phyloP scores from a whole-genome alignment of 768 basidiomycete species.

The Hypholoma sublateritium region DNA sequence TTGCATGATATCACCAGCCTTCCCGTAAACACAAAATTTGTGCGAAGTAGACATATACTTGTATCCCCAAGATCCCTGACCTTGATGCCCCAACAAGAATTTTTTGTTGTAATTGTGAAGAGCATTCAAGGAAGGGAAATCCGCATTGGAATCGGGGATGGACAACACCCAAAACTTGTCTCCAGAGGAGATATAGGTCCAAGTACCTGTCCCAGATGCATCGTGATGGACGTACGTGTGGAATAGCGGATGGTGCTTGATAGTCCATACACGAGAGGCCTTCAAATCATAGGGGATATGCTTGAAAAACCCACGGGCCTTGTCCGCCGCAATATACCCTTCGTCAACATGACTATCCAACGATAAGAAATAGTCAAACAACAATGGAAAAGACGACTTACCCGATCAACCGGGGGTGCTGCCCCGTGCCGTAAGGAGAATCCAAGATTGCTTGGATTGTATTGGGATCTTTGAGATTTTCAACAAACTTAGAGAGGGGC shows the following conservation, averaged over 20 bases:
- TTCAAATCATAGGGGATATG: too few species aligned
- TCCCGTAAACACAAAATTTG: neutral
- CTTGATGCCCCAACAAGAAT: neutral
- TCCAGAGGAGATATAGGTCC: slow-evolving; percentile 1
- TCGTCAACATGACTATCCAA: too few species aligned
- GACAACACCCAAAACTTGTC: slow-evolving; percentile 11
- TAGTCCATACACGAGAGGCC: neutral
- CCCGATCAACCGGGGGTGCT: neutral
- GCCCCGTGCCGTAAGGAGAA: neutral
- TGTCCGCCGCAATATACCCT: neutral
- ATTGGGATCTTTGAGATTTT: neutral
- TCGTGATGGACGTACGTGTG: slow-evolving; percentile 14
- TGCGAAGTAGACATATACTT: too few species aligned
- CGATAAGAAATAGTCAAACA: too few species aligned
- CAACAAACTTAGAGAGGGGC: neutral
- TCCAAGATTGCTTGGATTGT: neutral
- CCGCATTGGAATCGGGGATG: neutral
- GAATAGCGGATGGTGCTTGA: slow-evolving; percentile 1
- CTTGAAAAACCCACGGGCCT: too few species aligned
- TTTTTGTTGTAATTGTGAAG: neutral
- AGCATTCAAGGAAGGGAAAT: neutral
- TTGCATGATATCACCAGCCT: slow-evolving; percentile 6
- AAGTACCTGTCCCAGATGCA: slow-evolving; percentile 7
- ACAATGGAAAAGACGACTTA: neutral
- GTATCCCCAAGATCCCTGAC: too few species aligned